Conservation (phyloP, 192 early-diverging fungal genomes). For the Mortierella claussenii region DNA sequence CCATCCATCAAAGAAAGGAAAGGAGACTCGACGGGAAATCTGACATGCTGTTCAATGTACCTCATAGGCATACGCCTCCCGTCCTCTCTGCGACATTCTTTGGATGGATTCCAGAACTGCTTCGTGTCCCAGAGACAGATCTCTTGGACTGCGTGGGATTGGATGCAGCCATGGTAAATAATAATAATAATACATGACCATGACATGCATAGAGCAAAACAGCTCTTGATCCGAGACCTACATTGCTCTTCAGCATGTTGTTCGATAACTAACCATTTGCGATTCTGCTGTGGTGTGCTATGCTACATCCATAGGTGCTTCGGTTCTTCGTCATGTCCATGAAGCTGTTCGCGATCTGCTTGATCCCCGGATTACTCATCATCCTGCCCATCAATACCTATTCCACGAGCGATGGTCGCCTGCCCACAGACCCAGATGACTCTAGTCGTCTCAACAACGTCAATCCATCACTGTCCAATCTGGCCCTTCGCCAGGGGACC, state of each 20-base stretch:
- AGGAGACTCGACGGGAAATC: not conserved
- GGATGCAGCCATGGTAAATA: constrained; percentile 65
- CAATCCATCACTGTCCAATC: constrained; percentile 17
- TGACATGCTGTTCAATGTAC: not conserved
- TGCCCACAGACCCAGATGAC: constrained; percentile 8
- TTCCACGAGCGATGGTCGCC: constrained; percentile 5
- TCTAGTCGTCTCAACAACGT: constrained; percentile 8
- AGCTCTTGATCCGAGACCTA: too few relatives aligned
- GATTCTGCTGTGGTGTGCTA: too few relatives aligned
- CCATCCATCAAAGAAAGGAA: not conserved
- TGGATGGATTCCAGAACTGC: constrained; percentile 64
- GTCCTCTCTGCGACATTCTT: constrained; percentile 55
- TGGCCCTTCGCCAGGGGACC: constrained; percentile 4
- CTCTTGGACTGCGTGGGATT: constrained; percentile 64
- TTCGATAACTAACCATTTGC: too few relatives aligned
- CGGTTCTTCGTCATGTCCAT: constrained; percentile 61
- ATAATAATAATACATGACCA: not conserved
- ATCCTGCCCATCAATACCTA: constrained; percentile 58
- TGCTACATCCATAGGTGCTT: constrained; percentile 57
- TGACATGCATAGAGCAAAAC: too few relatives aligned
- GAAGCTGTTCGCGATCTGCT: constrained; percentile 61
- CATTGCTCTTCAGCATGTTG: too few relatives aligned
- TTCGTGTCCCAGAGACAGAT: constrained; percentile 54
- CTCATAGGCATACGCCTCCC: constrained; percentile 57
- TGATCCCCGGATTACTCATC: constrained; percentile 58